Percentiles rank a stretch among this genome's conserved stretches.
These are phyloP conservation scores for Cetraspora pellucida DNA, from an alignment of 192 early-diverging fungal genomes.

Conservation along the genomic window DNA sequence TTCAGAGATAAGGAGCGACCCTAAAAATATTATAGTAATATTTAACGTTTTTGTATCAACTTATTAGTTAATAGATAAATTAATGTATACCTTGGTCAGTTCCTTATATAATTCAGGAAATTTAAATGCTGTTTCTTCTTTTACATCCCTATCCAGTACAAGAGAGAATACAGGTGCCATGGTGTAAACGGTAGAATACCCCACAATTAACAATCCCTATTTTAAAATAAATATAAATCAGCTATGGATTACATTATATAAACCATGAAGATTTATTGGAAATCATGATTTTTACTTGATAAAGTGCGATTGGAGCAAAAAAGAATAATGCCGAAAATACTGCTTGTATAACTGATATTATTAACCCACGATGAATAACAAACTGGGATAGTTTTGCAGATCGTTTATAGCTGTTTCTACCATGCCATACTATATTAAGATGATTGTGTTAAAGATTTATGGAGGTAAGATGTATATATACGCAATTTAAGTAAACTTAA, in stretches of 20 bases:
- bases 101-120: constrained; percentile 96
- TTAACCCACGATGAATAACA: constrained; percentile 95
- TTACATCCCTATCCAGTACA: constrained; percentile 88
- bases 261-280: constrained; percentile 3
- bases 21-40: constrained; percentile 35
- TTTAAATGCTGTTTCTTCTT: constrained; percentile 84
- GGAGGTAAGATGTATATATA: background rate
- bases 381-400: constrained; percentile 95
- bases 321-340: constrained; percentile 96
- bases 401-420: constrained; percentile 91
- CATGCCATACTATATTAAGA: constrained; percentile 78
- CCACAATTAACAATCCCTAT: constrained; percentile 75
- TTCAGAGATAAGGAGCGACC: constrained; percentile 88
- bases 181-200: constrained; percentile 96
- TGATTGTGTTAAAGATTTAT: background rate
- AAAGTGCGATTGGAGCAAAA: constrained; percentile 95
- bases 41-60: background rate
- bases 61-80: constrained; percentile 10
- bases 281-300: constrained; percentile 53
- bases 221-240: constrained; percentile 6
- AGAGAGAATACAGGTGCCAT: constrained; percentile 97
- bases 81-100: constrained; percentile 68
- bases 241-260: background rate
- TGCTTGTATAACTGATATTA: constrained; percentile 97
- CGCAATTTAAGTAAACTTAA: background rate